These are phyloP conservation scores for Gaultheria prostrata DNA, from an alignment of 148 eudicot genomes.

Conservation along the genomic window DNA sequence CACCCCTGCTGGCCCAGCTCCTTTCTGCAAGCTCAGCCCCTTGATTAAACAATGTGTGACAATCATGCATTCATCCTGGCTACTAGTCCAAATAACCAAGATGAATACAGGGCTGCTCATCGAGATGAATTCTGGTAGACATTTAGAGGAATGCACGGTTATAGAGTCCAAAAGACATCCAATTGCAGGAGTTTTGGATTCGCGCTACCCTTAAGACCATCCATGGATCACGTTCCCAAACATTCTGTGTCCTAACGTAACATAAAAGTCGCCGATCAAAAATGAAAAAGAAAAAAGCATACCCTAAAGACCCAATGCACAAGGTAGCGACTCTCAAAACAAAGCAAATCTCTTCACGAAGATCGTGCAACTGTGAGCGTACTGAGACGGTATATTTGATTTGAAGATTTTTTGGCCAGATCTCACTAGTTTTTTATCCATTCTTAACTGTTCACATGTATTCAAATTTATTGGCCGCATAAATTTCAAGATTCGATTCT, in stretches of 20 bases:
- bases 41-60: background rate
- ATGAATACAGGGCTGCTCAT: background rate
- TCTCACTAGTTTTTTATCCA: background rate
- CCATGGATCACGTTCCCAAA: no score
- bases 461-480: background rate
- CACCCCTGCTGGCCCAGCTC: no score
- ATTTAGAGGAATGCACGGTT: background rate
- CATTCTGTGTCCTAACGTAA: no score
- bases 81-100: background rate
- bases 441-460: background rate
- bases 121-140: background rate
- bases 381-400: background rate
- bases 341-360: background rate
- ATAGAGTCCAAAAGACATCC: background rate
- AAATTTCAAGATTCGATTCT: background rate
- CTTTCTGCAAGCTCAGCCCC: background rate
- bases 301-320: no score
- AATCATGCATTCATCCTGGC: background rate
- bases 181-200: background rate
- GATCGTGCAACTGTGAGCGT: background rate
- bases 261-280: no score
- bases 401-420: background rate
- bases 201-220: background rate
- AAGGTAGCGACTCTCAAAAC: background rate
- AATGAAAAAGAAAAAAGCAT: no score